A percentile compares a stretch with the other conserved stretches of the same genome.
Evolutionary conservation across 1,139 yeast genomes (phyloP).

Genomic region (Kodamaea ohmeri): DNA sequence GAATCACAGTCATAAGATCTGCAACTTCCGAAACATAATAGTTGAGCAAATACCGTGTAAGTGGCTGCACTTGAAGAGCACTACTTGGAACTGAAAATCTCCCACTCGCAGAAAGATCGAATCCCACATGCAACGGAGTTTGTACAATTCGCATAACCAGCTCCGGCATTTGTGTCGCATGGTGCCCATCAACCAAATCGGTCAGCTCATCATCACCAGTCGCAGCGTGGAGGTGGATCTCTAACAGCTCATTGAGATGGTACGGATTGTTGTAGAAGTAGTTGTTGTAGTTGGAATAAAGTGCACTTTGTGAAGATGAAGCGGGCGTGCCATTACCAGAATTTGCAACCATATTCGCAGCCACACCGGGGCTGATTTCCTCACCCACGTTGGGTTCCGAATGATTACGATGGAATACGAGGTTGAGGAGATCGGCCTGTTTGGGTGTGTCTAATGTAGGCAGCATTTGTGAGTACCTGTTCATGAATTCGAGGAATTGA

Average conservation of each 20-base stretch:
- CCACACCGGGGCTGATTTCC: conserved; percentile 1
- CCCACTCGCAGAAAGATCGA: conserved; percentile 29
- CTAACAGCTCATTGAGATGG: conserved; percentile 40
- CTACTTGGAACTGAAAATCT: conserved; percentile 53
- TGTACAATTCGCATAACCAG: conserved; percentile 49
- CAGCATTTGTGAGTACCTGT: conserved; percentile 21
- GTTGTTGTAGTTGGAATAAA: conserved; percentile 42
- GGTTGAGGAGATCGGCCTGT: conserved; percentile 45
- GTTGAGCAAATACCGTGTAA: conserved; percentile 65
- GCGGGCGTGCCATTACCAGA: conserved; percentile 16
- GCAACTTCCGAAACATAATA: conserved; percentile 81
- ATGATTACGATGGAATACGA: conserved; percentile 49
- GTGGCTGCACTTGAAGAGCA: conserved; percentile 62
- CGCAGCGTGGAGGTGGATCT: conserved; percentile 46
- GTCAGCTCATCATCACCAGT: conserved; percentile 30
- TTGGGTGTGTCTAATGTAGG: conserved; percentile 14
- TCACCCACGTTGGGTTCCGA: conserved; percentile 5
- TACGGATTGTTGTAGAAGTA: conserved; percentile 46
- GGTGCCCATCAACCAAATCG: conserved; percentile 36
- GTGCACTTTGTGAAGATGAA: conserved; percentile 38
- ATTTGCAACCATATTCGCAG: conserved; percentile 3
- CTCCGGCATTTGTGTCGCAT: conserved; percentile 41
- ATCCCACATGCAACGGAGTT: conserved; percentile 39
- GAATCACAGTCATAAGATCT: conserved; percentile 84
- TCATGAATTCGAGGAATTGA: conserved; percentile 55